Conservation (phyloP, 2,329 filamentous ascomycete genomes). For the Epichloe hybrida region DNA sequence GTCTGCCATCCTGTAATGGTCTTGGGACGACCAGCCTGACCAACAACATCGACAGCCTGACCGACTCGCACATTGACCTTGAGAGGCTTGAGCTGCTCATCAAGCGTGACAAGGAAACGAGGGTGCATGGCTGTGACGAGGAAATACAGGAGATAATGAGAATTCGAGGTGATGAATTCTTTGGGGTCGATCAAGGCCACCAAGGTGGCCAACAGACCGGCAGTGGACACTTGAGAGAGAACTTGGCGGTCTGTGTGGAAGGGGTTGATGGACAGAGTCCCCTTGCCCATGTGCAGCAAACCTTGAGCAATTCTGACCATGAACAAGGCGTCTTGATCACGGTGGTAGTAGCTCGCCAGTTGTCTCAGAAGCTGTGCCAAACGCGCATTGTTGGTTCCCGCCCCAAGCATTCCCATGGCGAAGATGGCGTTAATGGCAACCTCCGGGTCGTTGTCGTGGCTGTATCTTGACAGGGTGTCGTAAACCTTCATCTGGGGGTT, state of each 20-base stretch:
- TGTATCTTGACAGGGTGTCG: slow-evolving; percentile 93
- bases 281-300: slow-evolving; percentile 97
- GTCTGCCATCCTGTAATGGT: slow-evolving; percentile 99
- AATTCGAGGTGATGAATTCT: slow-evolving; percentile 53
- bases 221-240: slow-evolving; percentile 78
- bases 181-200: slow-evolving; percentile 94
- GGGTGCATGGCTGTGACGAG: slow-evolving; percentile 94
- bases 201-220: slow-evolving; percentile 77
- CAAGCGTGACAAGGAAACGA: slow-evolving; percentile 87
- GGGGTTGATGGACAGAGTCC: slow-evolving; percentile 88
- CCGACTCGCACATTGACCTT: slow-evolving; percentile 94
- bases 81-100: slow-evolving; percentile 85
- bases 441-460: slow-evolving; percentile 96
- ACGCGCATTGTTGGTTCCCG: slow-evolving; percentile 95
- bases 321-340: slow-evolving; percentile 90
- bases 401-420: slow-evolving; percentile 92
- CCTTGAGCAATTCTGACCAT: slow-evolving; percentile 99
- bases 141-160: slow-evolving; percentile 94
- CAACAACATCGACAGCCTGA: slow-evolving; percentile 95
- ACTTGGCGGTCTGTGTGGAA: slow-evolving; percentile 98
- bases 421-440: slow-evolving; percentile 98
- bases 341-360: slow-evolving; percentile 94
- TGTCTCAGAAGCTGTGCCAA: slow-evolving; percentile 88
- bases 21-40: slow-evolving; percentile 92
- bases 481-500: slow-evolving; percentile 99